Base-by-base conservation (phyloP, 176 grass and related monocot species). In the Rhipidocladum racemiflorum region DNA sequence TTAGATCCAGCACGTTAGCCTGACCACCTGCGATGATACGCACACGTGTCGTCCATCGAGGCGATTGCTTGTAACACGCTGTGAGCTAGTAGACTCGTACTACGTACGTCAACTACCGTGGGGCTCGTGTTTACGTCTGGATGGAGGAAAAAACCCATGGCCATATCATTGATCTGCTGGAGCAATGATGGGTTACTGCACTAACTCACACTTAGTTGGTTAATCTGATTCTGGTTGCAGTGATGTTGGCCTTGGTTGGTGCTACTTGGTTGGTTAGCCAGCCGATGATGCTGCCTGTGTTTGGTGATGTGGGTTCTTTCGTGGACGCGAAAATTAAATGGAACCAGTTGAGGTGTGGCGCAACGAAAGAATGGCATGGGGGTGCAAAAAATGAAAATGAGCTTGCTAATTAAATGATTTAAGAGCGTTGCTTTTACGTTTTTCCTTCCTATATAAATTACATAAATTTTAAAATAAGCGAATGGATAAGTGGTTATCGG, bases 281-380 rank as follows among this genome's bases (percentile, higher is more conserved):
- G 70, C 46, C 29, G 70, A 51, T 35, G 70, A n/a, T n/a, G n/a
- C n/a, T n/a, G n/a, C n/a, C 28, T 53, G 70, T 72, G 70, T 53
- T 53, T 73, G 48, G 46, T 51, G 16, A 51, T 34, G 46, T 21
- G 2, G 38, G 43, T 55, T 74, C 30, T 55, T 57, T 9, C 16
- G 40, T 48, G 42, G 75, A 45, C 38, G 20, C 18, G 48, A 11
- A 25, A 11, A 74, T 27, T 48, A 30, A n/a, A 17, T 21, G 68
- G 43, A n/a, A n/a, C n/a, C n/a, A 42, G 65, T 14, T 15, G 12
- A 42, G 65, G 36, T 15, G 60, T 2, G 61, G 15, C 29, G 62
- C 62, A 53, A 18, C 16, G 49, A 6, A 51, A 51, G 49, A 8
- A 25, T 24, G 68, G 40, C 2, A 23, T 44, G 38, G 38, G 66